Conservation (phyloP, 257 asterid genomes). For the Solanum verrucosum region DNA sequence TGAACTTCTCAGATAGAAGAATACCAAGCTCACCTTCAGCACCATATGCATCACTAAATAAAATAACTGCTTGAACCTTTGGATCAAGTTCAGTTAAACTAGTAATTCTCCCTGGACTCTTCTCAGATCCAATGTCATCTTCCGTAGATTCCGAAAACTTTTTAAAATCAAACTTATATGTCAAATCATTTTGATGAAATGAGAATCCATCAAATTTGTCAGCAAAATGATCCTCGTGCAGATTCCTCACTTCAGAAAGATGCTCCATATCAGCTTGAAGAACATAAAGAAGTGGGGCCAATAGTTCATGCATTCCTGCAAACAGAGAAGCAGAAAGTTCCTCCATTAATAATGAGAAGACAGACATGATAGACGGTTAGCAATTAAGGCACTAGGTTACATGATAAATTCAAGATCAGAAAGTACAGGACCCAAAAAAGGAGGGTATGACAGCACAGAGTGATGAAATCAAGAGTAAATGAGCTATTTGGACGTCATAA, state of each 20-base stretch:
- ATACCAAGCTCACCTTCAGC: constrained; percentile 93
- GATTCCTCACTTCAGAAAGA: constrained; percentile 64
- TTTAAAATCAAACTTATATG: constrained; percentile 70
- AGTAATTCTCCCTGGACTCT: constrained; percentile 22
- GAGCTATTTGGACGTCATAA: neutral
- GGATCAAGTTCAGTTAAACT: constrained; percentile 58
- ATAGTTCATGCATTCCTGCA: constrained; percentile 89
- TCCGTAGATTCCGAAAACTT: constrained; percentile 50
- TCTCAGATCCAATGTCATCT: constrained; percentile 27
- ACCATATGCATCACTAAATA: constrained; percentile 79
- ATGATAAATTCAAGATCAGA: neutral
- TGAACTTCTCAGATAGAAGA: constrained; percentile 71
- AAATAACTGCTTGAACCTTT: constrained; percentile 47
- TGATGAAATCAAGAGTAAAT: neutral
- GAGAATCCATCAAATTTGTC: constrained; percentile 81
- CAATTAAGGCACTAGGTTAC: neutral
- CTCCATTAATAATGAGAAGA: constrained; percentile 1
- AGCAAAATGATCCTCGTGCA: constrained; percentile 56
- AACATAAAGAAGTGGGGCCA: constrained; percentile 79
- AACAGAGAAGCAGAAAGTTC: constrained; percentile 11
- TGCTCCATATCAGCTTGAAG: constrained; percentile 67
- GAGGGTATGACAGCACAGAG: neutral
- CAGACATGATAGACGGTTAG: neutral
- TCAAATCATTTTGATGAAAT: constrained; percentile 58
- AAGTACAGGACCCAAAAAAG: neutral